Conservation (phyloP, 2,329 filamentous ascomycete species). For the Monilinia fructigena region DNA sequence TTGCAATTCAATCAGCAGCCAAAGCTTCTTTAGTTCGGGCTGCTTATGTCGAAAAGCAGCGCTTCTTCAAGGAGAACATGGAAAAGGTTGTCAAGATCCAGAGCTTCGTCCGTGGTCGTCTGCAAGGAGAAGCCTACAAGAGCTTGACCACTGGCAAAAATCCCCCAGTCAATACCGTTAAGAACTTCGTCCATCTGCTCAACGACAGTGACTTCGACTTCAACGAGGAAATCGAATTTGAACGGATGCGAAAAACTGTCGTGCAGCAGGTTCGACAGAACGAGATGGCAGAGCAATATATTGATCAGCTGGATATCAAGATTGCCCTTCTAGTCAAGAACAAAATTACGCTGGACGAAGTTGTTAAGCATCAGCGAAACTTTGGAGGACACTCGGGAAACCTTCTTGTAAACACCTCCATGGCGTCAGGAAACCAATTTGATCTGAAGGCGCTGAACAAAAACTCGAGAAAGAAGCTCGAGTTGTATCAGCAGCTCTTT, state of each 20-base stretch:
- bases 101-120: constrained; percentile 89
- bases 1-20: constrained; percentile 71
- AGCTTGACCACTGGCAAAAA: constrained; percentile 95
- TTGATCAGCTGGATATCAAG: constrained; percentile 97
- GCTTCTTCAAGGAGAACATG: constrained; percentile 95
- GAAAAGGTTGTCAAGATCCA: constrained; percentile 98
- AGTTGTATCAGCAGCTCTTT: constrained; percentile 96
- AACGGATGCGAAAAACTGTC: constrained; percentile 89
- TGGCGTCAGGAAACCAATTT: constrained; percentile 86
- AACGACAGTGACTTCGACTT: constrained; percentile 99
- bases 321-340: constrained; percentile 98
- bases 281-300: constrained; percentile 95
- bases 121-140: constrained; percentile 97
- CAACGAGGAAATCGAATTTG: constrained; percentile 97
- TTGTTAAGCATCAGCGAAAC: constrained; percentile 94
- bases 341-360: constrained; percentile 97
- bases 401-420: constrained; percentile 82
- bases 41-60: constrained; percentile 79
- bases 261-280: constrained; percentile 97
- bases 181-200: constrained; percentile 95
- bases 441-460: constrained; percentile 98
- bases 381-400: constrained; percentile 87
- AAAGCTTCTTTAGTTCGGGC: constrained; percentile 72
- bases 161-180: constrained; percentile 92
- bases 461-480: constrained; percentile 89